Percentiles rank a stretch among this genome's conserved stretches.
These are phyloP conservation scores for Gloeophyllum trabeum DNA, from an alignment of 768 basidiomycete species.

Conservation along the genomic window DNA sequence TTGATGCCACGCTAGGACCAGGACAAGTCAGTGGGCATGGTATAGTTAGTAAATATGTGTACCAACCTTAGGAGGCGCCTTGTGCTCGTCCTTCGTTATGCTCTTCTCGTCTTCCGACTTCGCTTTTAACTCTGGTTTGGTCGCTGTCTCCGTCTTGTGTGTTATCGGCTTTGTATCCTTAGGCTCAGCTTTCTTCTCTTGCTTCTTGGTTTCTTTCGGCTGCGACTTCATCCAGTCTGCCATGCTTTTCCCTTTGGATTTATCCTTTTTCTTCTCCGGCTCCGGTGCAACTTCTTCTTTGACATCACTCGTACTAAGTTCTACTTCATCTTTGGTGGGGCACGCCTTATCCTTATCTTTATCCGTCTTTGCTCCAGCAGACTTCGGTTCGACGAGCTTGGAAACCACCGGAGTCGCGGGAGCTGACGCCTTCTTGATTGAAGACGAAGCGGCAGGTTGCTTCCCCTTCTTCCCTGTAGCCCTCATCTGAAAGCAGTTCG, in stretches of 20 bases:
- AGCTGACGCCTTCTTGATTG: not conserved
- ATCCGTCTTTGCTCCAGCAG: not conserved
- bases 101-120: conserved; percentile 7
- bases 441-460: not conserved
- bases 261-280: too few relatives aligned
- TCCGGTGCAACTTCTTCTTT: too few relatives aligned
- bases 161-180: conserved; percentile 1
- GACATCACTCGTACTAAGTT: too few relatives aligned
- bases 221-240: too few relatives aligned
- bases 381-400: not conserved
- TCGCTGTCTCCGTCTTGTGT: conserved; percentile 7
- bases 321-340: not conserved
- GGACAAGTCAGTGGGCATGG: not conserved
- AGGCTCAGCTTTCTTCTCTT: conserved; percentile 5
- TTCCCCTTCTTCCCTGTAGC: not conserved
- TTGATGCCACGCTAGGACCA: conserved; percentile 16
- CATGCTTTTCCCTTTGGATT: too few relatives aligned
- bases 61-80: conserved; percentile 2
- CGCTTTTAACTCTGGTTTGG: conserved; percentile 11
- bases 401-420: not conserved
- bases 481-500: not conserved
- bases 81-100: conserved; percentile 4
- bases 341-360: not conserved
- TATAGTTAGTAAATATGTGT: not conserved
- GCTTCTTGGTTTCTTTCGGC: conserved; percentile 15